Conservation (phyloP, 2,329 filamentous ascomycete species). For the Rhexocercosporidium sp. region DNA sequence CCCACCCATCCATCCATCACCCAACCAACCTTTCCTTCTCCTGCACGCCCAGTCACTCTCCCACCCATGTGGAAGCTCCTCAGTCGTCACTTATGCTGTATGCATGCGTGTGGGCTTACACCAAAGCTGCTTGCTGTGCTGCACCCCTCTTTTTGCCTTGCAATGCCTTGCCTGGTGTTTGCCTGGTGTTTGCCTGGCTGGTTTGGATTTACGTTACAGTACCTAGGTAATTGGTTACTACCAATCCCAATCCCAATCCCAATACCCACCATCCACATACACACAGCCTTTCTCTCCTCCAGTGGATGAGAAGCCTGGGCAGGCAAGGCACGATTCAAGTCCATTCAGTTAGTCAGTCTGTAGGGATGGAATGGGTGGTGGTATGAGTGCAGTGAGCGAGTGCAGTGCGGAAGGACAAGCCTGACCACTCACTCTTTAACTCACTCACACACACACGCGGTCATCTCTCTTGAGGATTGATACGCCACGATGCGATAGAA, state of each 20-base stretch:
- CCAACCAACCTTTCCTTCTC: background rate
- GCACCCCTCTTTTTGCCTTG: background rate
- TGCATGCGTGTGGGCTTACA: slow-evolving; percentile 1
- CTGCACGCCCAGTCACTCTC: background rate
- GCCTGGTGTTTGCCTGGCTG: background rate
- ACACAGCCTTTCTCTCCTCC: background rate
- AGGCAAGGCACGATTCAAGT: background rate
- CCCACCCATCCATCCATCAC: too few species aligned
- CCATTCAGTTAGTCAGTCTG: too few species aligned
- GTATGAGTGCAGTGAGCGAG: too few species aligned
- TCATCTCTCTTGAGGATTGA: too few species aligned
- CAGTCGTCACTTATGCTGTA: background rate
- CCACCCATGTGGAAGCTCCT: slow-evolving; percentile 1
- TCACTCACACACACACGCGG: too few species aligned
- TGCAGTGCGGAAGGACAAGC: too few species aligned
- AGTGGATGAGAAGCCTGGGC: background rate
- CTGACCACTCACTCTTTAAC: background rate
- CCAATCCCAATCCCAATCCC: too few species aligned
- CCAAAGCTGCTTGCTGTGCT: background rate
- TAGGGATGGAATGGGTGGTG: too few species aligned
- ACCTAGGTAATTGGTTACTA: too few species aligned
- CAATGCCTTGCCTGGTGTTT: background rate
- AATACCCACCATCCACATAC: background rate
- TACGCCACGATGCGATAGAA: background rate
- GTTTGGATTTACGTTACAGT: background rate